Evolutionary conservation across 805 yeast genomes (phyloP).

Genomic region (Lipomyces kockii): DNA sequence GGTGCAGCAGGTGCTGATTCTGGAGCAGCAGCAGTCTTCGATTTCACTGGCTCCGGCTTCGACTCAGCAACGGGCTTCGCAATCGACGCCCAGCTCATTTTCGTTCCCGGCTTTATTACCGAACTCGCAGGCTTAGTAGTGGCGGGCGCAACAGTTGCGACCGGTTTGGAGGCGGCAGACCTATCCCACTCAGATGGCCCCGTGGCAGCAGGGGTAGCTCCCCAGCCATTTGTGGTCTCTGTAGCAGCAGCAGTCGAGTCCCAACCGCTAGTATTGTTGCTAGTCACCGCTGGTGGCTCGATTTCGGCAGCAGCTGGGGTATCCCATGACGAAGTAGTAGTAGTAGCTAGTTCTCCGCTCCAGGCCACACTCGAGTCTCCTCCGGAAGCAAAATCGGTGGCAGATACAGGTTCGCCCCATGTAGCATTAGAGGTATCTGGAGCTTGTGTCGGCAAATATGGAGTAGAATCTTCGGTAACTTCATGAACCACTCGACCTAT

Average conservation of each 20-base stretch:
- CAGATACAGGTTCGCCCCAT: not conserved
- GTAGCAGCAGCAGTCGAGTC: constrained; percentile 9
- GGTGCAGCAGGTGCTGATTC: constrained; percentile 23
- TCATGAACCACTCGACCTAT: constrained; percentile 8
- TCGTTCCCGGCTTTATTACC: constrained; percentile 35
- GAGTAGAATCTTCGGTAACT: constrained; percentile 7
- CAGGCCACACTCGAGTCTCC: not conserved
- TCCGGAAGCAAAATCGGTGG: not conserved
- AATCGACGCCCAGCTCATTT: constrained; percentile 39
- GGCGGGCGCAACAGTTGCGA: constrained; percentile 26
- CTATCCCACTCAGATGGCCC: not conserved
- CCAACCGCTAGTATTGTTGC: constrained; percentile 11
- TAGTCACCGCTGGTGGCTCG: constrained; percentile 3
- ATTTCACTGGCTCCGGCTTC: not conserved
- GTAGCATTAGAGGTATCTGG: not conserved
- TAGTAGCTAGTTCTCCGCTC: not conserved
- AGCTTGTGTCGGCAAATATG: not conserved
- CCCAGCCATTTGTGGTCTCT: constrained; percentile 5
- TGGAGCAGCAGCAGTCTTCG: constrained; percentile 25
- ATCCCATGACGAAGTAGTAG: not conserved
- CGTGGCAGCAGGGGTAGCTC: not conserved
- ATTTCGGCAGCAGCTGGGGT: constrained; percentile 10
- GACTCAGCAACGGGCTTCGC: constrained; percentile 32
- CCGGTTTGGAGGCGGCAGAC: constrained; percentile 33
- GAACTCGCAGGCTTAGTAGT: constrained; percentile 25